phyloP scores from a whole-genome alignment of 805 yeast species.

The Zygoascus biomembranicola region DNA sequence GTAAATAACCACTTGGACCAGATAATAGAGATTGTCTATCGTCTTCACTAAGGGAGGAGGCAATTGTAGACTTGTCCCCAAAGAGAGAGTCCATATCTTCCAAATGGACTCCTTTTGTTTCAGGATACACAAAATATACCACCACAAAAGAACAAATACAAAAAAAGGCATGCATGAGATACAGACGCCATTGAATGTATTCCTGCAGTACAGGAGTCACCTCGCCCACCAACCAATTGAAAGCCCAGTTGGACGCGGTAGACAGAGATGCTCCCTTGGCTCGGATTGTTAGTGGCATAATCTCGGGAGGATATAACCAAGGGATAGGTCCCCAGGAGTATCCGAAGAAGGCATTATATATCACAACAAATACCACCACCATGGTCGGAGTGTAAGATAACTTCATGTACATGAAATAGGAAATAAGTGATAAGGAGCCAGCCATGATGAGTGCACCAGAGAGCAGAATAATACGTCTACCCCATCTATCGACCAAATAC shows the following conservation, averaged over 20 bases:
- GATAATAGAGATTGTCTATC: slow-evolving; percentile 17
- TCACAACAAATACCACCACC: slow-evolving; percentile 69
- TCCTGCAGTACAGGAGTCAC: slow-evolving; percentile 82
- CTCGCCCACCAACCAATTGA: slow-evolving; percentile 87
- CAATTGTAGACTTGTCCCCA: slow-evolving; percentile 46
- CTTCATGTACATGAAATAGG: slow-evolving; percentile 49
- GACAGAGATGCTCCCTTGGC: slow-evolving; percentile 87
- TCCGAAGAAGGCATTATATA: slow-evolving; percentile 77
- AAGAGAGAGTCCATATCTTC: slow-evolving; percentile 91
- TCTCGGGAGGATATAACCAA: slow-evolving; percentile 82
- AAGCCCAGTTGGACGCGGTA: slow-evolving; percentile 90
- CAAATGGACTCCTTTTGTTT: slow-evolving; percentile 77
- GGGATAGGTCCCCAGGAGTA: slow-evolving; percentile 93
- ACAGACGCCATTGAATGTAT: slow-evolving; percentile 66
- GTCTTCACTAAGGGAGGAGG: slow-evolving; percentile 14
- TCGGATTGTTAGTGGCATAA: slow-evolving; percentile 73
- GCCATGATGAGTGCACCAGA: slow-evolving; percentile 81
- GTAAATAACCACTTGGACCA: slow-evolving; percentile 5
- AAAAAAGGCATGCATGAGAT: slow-evolving; percentile 71
- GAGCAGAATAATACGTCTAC: slow-evolving; percentile 74
- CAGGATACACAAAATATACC: slow-evolving; percentile 72
- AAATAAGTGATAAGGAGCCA: slow-evolving; percentile 52
- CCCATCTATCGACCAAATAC: slow-evolving; percentile 87
- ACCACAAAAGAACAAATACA: slow-evolving; percentile 66
- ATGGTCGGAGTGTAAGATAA: slow-evolving; percentile 50